Evolutionary conservation across 2,329 filamentous ascomycete species (phyloP), one percentile per base, ranked within the genome.

Genomic region (Dothideomycetidae sp.): DNA sequence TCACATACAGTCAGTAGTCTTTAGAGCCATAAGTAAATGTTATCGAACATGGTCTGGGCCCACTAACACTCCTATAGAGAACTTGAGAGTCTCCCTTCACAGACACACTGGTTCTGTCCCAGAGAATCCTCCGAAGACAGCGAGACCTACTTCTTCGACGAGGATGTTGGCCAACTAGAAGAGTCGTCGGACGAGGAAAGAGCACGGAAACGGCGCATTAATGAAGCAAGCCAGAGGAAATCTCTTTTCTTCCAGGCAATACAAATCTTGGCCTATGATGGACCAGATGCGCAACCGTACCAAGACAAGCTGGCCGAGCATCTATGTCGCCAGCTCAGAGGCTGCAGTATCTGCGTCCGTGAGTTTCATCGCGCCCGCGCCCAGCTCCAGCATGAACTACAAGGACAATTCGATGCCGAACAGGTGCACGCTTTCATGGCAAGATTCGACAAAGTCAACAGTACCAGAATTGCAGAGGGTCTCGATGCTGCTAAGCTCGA

Each of bases 261-360:
- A 29, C 55, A 60, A 45, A 64, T 68, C 37, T 47, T 68, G 36
- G 64, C 64, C 3, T 67, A 56, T 36, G 60, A 68, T 32, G 64
- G 64, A 9, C 52, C 56, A 1, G 62, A 66, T 39, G 65, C 64
- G n/a, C 47, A 48, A 23, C 49, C 53, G 29, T 61, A 61, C 42
- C 57, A 62, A 37, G 49, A 57, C 37, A 59, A 56, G 50, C 48
- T 67, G 16, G 53, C 55, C 33, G 46, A 50, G 5, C 49, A 57
- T n/a, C 49, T 68, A 39, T 49, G 55, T 31, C 45, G 44, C 10
- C 59, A 65, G 42, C 58, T 69, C 48, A 54, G 50, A 23, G 56
- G 55, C 35, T 69, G 66, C 46, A 64, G 67, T 42, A 57, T 67
- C 44, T 69, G 66, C 48, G 57, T 68, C 18, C 57, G 64, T 12